These are phyloP conservation scores for Tolypocladium amazonense DNA, from an alignment of 2,329 filamentous ascomycete genomes.

Conservation along the genomic window DNA sequence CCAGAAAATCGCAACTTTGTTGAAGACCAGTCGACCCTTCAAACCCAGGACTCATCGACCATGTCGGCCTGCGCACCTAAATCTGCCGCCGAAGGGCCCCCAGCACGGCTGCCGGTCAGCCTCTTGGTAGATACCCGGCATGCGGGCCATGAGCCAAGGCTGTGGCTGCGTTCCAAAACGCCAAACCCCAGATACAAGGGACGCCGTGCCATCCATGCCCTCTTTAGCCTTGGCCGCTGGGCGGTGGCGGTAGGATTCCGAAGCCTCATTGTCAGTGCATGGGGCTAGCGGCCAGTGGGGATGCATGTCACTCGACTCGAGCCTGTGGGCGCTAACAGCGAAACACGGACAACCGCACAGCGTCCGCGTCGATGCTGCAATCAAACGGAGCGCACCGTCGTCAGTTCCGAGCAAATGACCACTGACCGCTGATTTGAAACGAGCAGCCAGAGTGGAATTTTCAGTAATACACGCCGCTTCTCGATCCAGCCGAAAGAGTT, in stretches of 20 bases:
- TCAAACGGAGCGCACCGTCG: neutral
- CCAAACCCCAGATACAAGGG: slow-evolving; percentile 4
- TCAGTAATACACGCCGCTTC: neutral
- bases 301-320: neutral
- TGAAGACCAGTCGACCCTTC: neutral
- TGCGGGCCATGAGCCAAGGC: neutral
- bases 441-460: neutral
- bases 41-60: neutral
- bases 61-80: neutral
- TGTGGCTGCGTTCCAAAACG: neutral
- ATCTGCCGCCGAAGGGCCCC: neutral
- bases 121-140: neutral
- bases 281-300: slow-evolving; percentile 9
- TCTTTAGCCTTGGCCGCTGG: slow-evolving; percentile 6
- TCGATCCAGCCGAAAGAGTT: neutral
- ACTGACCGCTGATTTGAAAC: neutral
- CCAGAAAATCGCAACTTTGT: neutral
- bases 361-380: neutral
- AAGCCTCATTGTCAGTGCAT: slow-evolving; percentile 7
- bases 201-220: neutral
- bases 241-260: slow-evolving; percentile 8
- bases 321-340: neutral
- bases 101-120: neutral
- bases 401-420: neutral
- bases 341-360: neutral